Evolutionary conservation across 805 yeast genomes (phyloP).

Genomic region (Cyberlindnera galapagoensis): DNA sequence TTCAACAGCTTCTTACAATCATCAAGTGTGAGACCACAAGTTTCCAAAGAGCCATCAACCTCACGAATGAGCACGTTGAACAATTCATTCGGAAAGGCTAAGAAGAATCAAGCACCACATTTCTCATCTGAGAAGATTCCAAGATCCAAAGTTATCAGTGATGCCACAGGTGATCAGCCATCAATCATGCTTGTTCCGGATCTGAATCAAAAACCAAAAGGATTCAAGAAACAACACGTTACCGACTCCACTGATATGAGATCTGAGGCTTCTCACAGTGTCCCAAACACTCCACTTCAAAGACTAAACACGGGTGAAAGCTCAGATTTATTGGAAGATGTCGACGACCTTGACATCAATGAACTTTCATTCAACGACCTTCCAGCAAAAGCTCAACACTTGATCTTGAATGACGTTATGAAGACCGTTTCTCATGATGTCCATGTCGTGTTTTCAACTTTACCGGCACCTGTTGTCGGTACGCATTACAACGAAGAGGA

Average conservation of each 20-base stretch:
- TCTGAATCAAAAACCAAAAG: background rate
- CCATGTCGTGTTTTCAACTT: slow-evolving; percentile 77
- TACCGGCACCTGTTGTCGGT: slow-evolving; percentile 84
- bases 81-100: slow-evolving; percentile 10
- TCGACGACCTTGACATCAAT: slow-evolving; percentile 25
- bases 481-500: slow-evolving; percentile 66
- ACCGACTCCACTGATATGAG: no score
- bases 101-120: slow-evolving; percentile 40
- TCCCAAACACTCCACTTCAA: background rate
- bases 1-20: background rate
- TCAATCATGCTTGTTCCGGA: slow-evolving; percentile 56
- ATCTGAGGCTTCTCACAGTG: no score
- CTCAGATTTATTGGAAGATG: no score
- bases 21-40: background rate
- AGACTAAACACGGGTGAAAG: background rate
- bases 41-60: background rate
- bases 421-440: slow-evolving; percentile 51
- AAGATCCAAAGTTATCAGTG: slow-evolving; percentile 56
- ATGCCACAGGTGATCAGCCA: slow-evolving; percentile 63
- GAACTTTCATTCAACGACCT: slow-evolving; percentile 65
- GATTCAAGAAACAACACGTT: background rate
- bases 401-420: slow-evolving; percentile 86
- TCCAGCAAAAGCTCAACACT: slow-evolving; percentile 89
- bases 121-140: slow-evolving; percentile 72
- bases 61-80: slow-evolving; percentile 2